Conservation (phyloP, 2,329 filamentous ascomycete species). For the Trichoderma gracile region DNA sequence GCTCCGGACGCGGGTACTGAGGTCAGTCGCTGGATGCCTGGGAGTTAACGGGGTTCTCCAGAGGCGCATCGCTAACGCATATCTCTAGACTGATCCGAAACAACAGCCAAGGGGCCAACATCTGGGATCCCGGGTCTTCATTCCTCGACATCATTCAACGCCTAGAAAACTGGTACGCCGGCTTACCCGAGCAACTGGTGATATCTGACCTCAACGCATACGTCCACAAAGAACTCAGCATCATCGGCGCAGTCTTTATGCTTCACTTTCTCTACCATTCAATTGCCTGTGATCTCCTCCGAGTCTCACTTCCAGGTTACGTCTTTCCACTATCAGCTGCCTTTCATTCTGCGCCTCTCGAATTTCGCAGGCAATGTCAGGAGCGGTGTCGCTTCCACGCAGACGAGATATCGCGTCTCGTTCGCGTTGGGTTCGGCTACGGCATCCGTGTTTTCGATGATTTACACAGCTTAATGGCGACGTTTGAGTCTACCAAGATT, state of each 20-base stretch:
- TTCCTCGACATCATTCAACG: conserved; percentile 17
- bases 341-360: conserved; percentile 5
- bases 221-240: conserved; percentile 18
- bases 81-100: not conserved
- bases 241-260: conserved; percentile 14
- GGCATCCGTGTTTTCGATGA: conserved; percentile 11
- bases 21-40: not conserved
- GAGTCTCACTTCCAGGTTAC: conserved; percentile 15
- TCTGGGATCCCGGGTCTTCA: conserved; percentile 18
- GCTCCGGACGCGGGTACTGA: conserved; percentile 8
- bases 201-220: conserved; percentile 16
- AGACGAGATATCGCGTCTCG: conserved; percentile 17
- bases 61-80: not conserved
- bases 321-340: conserved; percentile 14
- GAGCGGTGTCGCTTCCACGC: conserved; percentile 17
- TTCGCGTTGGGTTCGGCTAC: conserved; percentile 5
- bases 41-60: not conserved
- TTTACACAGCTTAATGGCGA: conserved; percentile 15
- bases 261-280: conserved; percentile 21
- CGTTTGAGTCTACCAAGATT: conserved; percentile 20
- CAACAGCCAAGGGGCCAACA: not conserved
- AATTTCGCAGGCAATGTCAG: conserved; percentile 18
- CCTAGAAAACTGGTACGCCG: conserved; percentile 1
- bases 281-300: conserved; percentile 8
- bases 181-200: not conserved